These are phyloP conservation scores for Colletotrichum sp. DNA, from an alignment of 2,329 filamentous ascomycete genomes.

Conservation along the genomic window DNA sequence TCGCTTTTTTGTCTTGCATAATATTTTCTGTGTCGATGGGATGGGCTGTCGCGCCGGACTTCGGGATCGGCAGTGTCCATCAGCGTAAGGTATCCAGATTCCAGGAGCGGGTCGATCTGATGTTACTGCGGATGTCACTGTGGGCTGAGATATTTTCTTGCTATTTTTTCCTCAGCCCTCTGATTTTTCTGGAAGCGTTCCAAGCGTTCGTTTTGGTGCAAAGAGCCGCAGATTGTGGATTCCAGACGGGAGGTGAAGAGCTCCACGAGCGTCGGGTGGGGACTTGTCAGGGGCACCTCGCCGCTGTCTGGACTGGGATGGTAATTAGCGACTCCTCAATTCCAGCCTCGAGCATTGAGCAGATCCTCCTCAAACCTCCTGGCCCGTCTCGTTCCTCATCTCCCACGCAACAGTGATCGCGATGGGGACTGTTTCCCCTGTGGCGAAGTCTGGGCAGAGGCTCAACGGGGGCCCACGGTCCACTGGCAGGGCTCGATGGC, in stretches of 20 bases:
- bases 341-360: neutral
- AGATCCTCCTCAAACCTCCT: neutral
- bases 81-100: neutral
- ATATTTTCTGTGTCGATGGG: neutral
- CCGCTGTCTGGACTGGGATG: neutral
- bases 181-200: slow-evolving; percentile 4
- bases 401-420: neutral
- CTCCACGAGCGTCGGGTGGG: neutral
- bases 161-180: neutral
- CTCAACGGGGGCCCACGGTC: neutral
- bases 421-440: neutral
- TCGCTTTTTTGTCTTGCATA: neutral
- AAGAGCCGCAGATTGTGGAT: neutral
- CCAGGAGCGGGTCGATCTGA: neutral
- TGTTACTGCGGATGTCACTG: neutral
- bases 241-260: neutral
- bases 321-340: neutral
- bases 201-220: neutral
- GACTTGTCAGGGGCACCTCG: neutral
- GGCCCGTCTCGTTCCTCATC: neutral
- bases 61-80: neutral
- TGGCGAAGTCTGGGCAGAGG: neutral
- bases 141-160: neutral
- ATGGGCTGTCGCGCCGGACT: neutral
- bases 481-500: neutral